These are phyloP conservation scores for Arthrobotrys musiformis DNA, from an alignment of 2,329 filamentous ascomycete genomes.

Conservation along the genomic window DNA sequence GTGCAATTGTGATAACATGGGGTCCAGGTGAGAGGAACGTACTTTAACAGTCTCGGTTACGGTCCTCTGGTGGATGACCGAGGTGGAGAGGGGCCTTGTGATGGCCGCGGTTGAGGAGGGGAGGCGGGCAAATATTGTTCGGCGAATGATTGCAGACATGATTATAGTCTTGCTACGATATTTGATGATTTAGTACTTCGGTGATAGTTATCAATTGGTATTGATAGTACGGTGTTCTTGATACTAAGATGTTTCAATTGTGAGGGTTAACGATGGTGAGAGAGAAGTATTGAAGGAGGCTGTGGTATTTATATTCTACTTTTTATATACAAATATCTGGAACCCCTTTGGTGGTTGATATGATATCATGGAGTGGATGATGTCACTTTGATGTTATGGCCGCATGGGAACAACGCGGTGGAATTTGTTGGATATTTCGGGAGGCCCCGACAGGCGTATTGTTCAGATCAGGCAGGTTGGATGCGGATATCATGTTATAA, in stretches of 20 bases:
- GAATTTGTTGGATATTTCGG: neutral
- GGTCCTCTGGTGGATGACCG: constrained; percentile 16
- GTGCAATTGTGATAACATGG: neutral
- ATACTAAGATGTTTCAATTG: neutral
- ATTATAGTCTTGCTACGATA: neutral
- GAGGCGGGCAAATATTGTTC: constrained; percentile 32
- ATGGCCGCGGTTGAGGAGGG: neutral
- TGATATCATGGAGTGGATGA: constrained; percentile 20
- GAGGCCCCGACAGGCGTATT: no score
- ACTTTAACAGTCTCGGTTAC: constrained; percentile 47
- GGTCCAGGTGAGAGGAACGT: neutral
- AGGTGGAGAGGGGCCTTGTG: constrained; percentile 46
- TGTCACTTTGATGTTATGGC: constrained; percentile 51
- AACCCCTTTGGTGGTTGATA: neutral
- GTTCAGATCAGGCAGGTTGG: no score
- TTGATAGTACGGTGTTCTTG: neutral
- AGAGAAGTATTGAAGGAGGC: neutral
- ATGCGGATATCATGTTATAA: no score
- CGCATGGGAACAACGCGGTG: neutral
- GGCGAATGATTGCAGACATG: constrained; percentile 52
- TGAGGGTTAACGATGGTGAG: neutral
- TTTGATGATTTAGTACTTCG: neutral
- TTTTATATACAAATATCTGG: neutral
- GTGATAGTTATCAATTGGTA: neutral
- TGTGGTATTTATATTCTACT: constrained; percentile 42